phyloP scores from a whole-genome alignment of 768 basidiomycete genomes.

The Macrolepiota dolichaula region DNA sequence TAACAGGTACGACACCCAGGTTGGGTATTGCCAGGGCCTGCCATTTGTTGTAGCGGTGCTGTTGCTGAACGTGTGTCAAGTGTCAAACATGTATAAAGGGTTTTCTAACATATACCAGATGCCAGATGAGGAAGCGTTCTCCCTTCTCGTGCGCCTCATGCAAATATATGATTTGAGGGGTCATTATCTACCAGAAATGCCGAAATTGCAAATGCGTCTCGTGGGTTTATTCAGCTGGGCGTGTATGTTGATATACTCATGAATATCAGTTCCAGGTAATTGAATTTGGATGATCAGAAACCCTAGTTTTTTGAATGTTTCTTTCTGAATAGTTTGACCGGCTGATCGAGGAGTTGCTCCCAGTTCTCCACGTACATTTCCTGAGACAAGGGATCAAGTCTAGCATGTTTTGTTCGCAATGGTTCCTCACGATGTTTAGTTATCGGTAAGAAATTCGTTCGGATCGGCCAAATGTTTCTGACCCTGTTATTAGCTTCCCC shows the following conservation, averaged over 20 bases:
- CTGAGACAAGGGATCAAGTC: conserved; percentile 93
- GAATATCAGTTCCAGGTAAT: conserved; percentile 55
- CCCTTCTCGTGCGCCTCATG: conserved; percentile 92
- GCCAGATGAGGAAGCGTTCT: conserved; percentile 99
- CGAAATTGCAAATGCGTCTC: conserved; percentile 88
- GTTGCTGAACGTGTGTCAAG: conserved; percentile 72
- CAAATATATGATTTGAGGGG: conserved; percentile 93
- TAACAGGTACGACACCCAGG: conserved; percentile 79
- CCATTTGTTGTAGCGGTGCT: conserved; percentile 96
- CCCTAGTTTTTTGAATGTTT: background rate
- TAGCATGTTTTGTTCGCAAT: conserved; percentile 98
- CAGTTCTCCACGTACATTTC: conserved; percentile 91
- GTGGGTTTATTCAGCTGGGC: conserved; percentile 35
- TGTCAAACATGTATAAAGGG: background rate
- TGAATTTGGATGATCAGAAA: conserved; percentile 7
- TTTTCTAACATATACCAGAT: conserved; percentile 53
- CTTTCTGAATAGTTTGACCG: conserved; percentile 74
- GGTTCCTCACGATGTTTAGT: conserved; percentile 97
- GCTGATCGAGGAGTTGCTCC: conserved; percentile 86
- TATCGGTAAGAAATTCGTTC: conserved; percentile 59
- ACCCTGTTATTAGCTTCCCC: conserved; percentile 66
- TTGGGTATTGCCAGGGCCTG: conserved; percentile 97
- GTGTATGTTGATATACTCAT: background rate
- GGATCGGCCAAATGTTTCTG: background rate
- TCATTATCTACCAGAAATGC: conserved; percentile 99